Percentiles rank a stretch among this genome's conserved stretches.
These are phyloP conservation scores for Candolleomyces aberdarensis DNA, from an alignment of 768 basidiomycete species.

Conservation along the genomic window DNA sequence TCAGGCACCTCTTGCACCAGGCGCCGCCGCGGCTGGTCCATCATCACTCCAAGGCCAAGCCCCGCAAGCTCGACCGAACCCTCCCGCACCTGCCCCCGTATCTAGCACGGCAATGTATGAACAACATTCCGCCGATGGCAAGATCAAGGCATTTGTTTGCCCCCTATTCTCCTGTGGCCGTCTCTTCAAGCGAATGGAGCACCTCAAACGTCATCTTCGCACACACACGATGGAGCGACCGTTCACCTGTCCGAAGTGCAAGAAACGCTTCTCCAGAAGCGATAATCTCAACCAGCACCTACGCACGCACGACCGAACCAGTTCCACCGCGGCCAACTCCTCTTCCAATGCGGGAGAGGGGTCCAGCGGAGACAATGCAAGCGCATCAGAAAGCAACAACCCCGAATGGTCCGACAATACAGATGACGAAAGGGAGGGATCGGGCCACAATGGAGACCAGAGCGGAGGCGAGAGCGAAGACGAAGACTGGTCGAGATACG, in stretches of 20 bases:
- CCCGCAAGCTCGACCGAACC: background rate
- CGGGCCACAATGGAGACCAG: conserved; percentile 15
- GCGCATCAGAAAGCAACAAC: conserved; percentile 21
- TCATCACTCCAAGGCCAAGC: conserved; percentile 7
- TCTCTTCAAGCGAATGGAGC: conserved; percentile 90
- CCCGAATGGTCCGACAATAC: conserved; percentile 17
- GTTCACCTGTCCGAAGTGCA: conserved; percentile 69
- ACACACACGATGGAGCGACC: conserved; percentile 91
- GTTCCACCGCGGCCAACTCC: conserved; percentile 15
- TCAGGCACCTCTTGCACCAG: conserved; percentile 5
- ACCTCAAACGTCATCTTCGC: conserved; percentile 82
- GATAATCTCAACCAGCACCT: conserved; percentile 89
- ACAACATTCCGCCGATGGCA: conserved; percentile 30
- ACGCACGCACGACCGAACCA: conserved; percentile 66
- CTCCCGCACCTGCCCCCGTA: conserved; percentile 5
- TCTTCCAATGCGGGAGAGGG: conserved; percentile 17
- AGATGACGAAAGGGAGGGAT: conserved; percentile 12
- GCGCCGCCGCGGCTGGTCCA: background rate
- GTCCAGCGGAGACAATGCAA: conserved; percentile 2
- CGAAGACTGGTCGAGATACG: conserved; percentile 22
- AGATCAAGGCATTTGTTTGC: conserved; percentile 72
- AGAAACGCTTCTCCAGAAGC: conserved; percentile 81
- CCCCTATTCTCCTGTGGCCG: conserved; percentile 81
- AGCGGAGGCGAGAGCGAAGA: conserved; percentile 23
- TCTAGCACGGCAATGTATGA: conserved; percentile 27